phyloP scores from a whole-genome alignment of 2,329 filamentous ascomycete species.

The Dactylonectria estremocensis region DNA sequence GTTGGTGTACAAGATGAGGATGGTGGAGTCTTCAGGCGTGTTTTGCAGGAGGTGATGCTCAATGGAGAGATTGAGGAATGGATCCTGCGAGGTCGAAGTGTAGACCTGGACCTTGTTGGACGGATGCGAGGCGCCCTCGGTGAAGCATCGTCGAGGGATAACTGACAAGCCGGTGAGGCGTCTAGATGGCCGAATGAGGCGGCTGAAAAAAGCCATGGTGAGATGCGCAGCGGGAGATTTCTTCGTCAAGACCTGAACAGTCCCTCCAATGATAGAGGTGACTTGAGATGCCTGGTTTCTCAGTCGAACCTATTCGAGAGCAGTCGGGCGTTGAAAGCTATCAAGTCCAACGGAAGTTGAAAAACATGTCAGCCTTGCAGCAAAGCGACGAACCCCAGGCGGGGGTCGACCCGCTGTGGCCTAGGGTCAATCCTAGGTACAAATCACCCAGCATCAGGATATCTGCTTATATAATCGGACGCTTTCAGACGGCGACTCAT shows the following conservation, averaged over 20 bases:
- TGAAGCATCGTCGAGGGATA: slow-evolving; percentile 51
- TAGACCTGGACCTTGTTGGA: slow-evolving; percentile 76
- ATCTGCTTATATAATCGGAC: too few species aligned
- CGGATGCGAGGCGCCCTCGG: slow-evolving; percentile 58
- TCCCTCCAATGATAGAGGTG: not conserved
- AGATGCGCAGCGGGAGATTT: not conserved
- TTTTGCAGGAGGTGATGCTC: slow-evolving; percentile 91
- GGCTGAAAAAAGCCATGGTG: slow-evolving; percentile 32
- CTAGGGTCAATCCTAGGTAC: not conserved
- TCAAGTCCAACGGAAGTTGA: slow-evolving; percentile 1
- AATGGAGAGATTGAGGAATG: slow-evolving; percentile 92
- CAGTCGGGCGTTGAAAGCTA: not conserved
- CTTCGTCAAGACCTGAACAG: not conserved
- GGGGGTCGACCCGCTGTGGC: slow-evolving; percentile 14
- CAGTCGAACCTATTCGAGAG: slow-evolving; percentile 15
- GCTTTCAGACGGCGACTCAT: too few species aligned
- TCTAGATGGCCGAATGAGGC: slow-evolving; percentile 19
- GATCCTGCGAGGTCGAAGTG: slow-evolving; percentile 78
- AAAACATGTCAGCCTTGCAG: slow-evolving; percentile 40
- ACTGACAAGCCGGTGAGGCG: slow-evolving; percentile 22
- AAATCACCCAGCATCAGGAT: too few species aligned
- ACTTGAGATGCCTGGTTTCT: not conserved
- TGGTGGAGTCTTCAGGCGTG: slow-evolving; percentile 77
- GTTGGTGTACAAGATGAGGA: slow-evolving; percentile 93
- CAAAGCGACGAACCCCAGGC: slow-evolving; percentile 35